Percentiles rank a stretch among this genome's conserved stretches.
Evolutionary conservation across 495 filamentous ascomycete species (phyloP).

Genomic region (Annulohypoxylon moriforme): DNA sequence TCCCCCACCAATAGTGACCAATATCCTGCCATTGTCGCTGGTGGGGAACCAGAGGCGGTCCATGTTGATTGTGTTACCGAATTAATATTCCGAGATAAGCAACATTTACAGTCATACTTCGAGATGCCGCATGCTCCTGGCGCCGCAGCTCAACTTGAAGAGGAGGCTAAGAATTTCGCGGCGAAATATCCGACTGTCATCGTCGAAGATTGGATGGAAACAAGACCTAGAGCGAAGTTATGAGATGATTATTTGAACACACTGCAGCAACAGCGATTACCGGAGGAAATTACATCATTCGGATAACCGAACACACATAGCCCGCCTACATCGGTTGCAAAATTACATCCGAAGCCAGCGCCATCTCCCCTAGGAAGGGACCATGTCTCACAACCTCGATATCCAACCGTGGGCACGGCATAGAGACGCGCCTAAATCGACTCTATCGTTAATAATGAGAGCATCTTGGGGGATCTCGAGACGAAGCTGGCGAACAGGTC

Average conservation of each 20-base stretch:
- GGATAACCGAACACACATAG: background rate
- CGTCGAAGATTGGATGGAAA: slow-evolving; percentile 19
- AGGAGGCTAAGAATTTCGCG: slow-evolving; percentile 23
- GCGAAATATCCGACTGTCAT: slow-evolving; percentile 18
- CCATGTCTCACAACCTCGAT: background rate
- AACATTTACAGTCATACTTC: slow-evolving; percentile 28
- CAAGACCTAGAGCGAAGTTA: slow-evolving; percentile 6
- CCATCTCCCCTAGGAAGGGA: background rate
- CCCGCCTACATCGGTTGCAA: background rate
- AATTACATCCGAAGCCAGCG: background rate
- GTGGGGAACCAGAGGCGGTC: slow-evolving; percentile 17
- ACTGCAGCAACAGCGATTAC: background rate
- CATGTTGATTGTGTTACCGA: slow-evolving; percentile 27
- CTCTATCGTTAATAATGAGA: background rate
- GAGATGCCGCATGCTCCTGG: slow-evolving; percentile 25
- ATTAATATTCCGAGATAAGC: slow-evolving; percentile 22
- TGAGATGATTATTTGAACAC: background rate
- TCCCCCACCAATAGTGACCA: background rate
- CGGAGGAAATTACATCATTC: background rate
- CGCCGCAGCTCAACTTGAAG: slow-evolving; percentile 20
- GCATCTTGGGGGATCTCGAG: background rate
- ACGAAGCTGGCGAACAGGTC: no score
- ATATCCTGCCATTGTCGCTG: slow-evolving; percentile 20
- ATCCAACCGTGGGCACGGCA: background rate
- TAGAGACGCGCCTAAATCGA: background rate